Percentiles rank a stretch among this genome's conserved stretches.
These are phyloP conservation scores for Epithele typhae DNA, from an alignment of 768 basidiomycete species.

Conservation along the genomic window DNA sequence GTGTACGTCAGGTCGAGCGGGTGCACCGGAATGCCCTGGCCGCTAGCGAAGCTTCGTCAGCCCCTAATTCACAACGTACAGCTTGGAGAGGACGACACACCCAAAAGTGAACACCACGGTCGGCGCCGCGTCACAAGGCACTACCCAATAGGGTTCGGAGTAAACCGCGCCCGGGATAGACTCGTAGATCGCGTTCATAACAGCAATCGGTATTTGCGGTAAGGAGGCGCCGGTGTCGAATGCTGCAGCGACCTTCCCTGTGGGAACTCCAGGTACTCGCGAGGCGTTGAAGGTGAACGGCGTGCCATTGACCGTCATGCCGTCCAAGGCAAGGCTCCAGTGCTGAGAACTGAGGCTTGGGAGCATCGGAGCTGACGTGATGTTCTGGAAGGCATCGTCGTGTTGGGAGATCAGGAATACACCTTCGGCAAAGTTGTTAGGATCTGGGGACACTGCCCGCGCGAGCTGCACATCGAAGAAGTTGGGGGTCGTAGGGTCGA, in stretches of 20 bases:
- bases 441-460: slow-evolving; percentile 18
- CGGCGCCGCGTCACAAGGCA: slow-evolving; percentile 27
- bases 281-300: slow-evolving; percentile 41
- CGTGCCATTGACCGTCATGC: no score
- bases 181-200: slow-evolving; percentile 28
- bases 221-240: slow-evolving; percentile 29
- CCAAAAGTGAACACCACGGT: slow-evolving; percentile 28
- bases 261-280: slow-evolving; percentile 12
- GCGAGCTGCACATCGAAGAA: slow-evolving; percentile 23
- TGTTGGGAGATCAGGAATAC: no score
- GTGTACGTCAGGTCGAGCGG: slow-evolving; percentile 29
- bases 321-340: slow-evolving; percentile 29
- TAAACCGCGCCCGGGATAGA: slow-evolving; percentile 25
- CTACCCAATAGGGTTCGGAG: slow-evolving; percentile 21
- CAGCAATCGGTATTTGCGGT: slow-evolving; percentile 21
- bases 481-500: no score
- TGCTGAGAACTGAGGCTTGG: slow-evolving; percentile 34
- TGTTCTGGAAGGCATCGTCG: no score
- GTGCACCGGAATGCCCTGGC: slow-evolving; percentile 26
- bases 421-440: slow-evolving; percentile 17
- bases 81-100: slow-evolving; percentile 6
- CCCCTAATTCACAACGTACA: neutral
- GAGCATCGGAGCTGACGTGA: no score
- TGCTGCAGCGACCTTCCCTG: slow-evolving; percentile 21
- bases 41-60: slow-evolving; percentile 30